Base-by-base conservation (phyloP, 495 filamentous ascomycete species). In the Aspergillus heteromorphus region DNA sequence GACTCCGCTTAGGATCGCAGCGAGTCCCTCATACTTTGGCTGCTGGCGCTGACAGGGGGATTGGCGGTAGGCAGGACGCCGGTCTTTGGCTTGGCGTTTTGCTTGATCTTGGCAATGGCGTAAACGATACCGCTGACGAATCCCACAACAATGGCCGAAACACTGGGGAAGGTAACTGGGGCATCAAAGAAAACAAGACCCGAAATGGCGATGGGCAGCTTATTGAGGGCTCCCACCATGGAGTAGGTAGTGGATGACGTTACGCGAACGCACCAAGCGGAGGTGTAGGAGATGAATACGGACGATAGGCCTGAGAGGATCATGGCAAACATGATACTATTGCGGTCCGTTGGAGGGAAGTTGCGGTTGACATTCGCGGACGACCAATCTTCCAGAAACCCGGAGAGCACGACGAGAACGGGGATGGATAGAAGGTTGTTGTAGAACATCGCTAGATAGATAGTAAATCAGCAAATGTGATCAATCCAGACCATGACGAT, bases 351-450 rank as follows among this genome's bases (percentile, higher is more conserved):
- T 16, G 74, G 54, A 40, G 95, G 93, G 78, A 99, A 99, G 78
- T 97, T 97, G 65, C 77, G 83, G 60, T 71, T 68, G 65, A 99
- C 71, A 76, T 99, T 99, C 45, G 78, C 76, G 34, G 83, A 73
- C 9, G 90, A 92, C 93, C 93, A 99, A 75, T 97, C 86, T 68
- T 99, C 93, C 55, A 88, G 77, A 56, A 96, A 63, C 49, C 96
- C 73, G 21, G 95, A 92, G 74, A 83, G 84, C 58, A 89, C 71
- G 48, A 97, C 68, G 23, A 99, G 83, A 59, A 97, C 87, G 48
- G 93, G 93, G 56, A 99, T 96, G 19, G 91, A 95, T 55, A 99
- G 84, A 41, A 99, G 82, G 72, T 99, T 99, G 83, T 99, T 99
- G 79, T 99, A 99, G 75, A 92, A 99, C 93, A 98, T 98, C 59